Conservation (phyloP, 805 yeast genomes). For the Myxozyma lipomycoides region DNA sequence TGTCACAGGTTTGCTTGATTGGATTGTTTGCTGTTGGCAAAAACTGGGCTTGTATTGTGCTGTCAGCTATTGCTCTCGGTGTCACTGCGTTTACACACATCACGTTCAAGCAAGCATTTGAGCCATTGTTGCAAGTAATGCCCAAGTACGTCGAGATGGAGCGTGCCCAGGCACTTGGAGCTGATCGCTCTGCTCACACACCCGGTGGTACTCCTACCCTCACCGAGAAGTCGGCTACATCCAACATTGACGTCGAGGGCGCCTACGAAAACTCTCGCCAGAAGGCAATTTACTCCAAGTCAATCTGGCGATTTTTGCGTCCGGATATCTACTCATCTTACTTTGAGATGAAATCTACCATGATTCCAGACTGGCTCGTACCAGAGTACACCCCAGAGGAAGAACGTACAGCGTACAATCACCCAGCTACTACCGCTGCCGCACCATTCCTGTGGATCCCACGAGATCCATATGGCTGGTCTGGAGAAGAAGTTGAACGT, state of each 20-base stretch:
- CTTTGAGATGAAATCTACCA: constrained; percentile 14
- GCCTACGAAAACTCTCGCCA: constrained; percentile 4
- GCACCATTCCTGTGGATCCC: constrained; percentile 90
- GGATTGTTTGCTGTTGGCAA: constrained; percentile 87
- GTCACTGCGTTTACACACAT: constrained; percentile 67
- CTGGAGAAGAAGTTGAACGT: constrained; percentile 54
- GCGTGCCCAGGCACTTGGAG: constrained; percentile 15
- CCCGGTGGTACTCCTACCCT: constrained; percentile 17
- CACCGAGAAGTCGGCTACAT: constrained; percentile 14
- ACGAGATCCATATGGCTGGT: constrained; percentile 80
- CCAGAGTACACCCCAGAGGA: constrained; percentile 38
- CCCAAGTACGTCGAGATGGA: constrained; percentile 37
- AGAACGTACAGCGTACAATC: constrained; percentile 65
- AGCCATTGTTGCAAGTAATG: constrained; percentile 45
- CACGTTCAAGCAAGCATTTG: constrained; percentile 63
- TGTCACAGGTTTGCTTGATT: constrained; percentile 80
- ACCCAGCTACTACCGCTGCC: constrained; percentile 65
- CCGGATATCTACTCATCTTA: constrained; percentile 29
- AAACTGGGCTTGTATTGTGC: constrained; percentile 90
- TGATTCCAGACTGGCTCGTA: constrained; percentile 33
- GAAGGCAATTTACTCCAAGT: constrained; percentile 9
- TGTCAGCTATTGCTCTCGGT: constrained; percentile 63
- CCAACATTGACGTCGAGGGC: constrained; percentile 6
- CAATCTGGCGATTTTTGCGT: constrained; percentile 25
- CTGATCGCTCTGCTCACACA: constrained; percentile 15